A percentile compares a stretch with the other conserved stretches of the same genome.
phyloP scores from a whole-genome alignment of 1,139 yeast species.

The Pichia sp. region DNA sequence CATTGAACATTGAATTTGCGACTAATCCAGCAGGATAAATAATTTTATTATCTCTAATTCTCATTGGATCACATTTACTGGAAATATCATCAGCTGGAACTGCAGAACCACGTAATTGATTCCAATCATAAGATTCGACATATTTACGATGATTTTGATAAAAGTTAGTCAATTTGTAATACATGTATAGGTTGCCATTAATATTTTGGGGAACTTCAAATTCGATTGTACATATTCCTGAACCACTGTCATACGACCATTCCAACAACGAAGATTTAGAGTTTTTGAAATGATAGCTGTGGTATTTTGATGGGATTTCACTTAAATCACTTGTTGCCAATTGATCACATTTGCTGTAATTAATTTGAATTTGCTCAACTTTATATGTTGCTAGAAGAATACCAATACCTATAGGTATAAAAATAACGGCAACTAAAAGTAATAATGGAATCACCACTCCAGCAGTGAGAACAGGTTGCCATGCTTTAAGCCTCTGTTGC shows the following conservation, averaged over 20 bases:
- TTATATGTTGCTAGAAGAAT: conserved; percentile 51
- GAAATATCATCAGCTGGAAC: conserved; percentile 40
- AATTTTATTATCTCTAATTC: conserved; percentile 43
- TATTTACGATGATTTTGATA: conserved; percentile 75
- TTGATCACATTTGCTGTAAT: conserved; percentile 52
- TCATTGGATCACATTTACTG: conserved; percentile 56
- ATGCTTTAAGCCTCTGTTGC: conserved; percentile 69
- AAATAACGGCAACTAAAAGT: conserved; percentile 54
- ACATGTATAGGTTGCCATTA: conserved; percentile 54
- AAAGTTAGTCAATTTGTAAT: conserved; percentile 67
- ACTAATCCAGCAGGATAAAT: conserved; percentile 75
- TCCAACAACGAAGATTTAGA: conserved; percentile 35
- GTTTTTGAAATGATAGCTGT: conserved; percentile 45
- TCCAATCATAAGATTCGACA: conserved; percentile 61
- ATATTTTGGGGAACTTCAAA: conserved; percentile 56
- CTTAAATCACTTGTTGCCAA: conserved; percentile 35
- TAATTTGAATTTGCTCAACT: conserved; percentile 52
- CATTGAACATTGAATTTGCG: conserved; percentile 72
- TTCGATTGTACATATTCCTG: conserved; percentile 43
- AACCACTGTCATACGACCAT: conserved; percentile 47
- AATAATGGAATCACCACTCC: conserved; percentile 67
- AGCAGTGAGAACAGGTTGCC: conserved; percentile 80
- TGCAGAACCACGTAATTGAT: conserved; percentile 59
- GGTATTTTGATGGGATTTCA: conserved; percentile 46
- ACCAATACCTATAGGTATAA: conserved; percentile 71